Evolutionary conservation across 2,329 filamentous ascomycete genomes (phyloP).

Genomic region (Cadophora malorum): DNA sequence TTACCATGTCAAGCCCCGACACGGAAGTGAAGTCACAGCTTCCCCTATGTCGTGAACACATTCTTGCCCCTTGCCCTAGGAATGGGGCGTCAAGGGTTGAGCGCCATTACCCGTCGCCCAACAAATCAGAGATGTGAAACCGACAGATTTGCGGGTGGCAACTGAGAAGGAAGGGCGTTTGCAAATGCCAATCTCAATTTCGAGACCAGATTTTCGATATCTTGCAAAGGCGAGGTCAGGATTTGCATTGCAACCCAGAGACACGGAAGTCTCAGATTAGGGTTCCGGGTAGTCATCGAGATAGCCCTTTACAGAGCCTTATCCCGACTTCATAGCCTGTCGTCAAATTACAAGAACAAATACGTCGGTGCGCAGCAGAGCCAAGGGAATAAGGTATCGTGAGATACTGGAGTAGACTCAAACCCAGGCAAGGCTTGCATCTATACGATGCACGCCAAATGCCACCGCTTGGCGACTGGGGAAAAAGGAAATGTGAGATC

Average conservation of each 20-base stretch:
- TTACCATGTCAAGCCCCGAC: neutral
- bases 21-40: neutral
- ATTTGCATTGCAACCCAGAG: too few species aligned
- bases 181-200: neutral
- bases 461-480: slow-evolving; percentile 1
- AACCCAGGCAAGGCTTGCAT: too few species aligned
- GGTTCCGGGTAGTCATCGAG: neutral
- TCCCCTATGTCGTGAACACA: neutral
- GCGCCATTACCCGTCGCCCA: neutral
- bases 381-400: too few species aligned
- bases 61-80: too few species aligned
- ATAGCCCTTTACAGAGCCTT: neutral
- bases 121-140: neutral
- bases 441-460: neutral
- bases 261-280: neutral
- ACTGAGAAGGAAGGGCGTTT: neutral
- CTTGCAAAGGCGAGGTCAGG: too few species aligned
- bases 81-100: slow-evolving; percentile 11
- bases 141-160: neutral
- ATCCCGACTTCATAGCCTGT: neutral
- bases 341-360: neutral
- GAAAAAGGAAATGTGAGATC: neutral
- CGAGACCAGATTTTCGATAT: neutral
- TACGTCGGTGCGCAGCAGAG: neutral
- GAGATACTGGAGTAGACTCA: too few species aligned